A percentile compares a stretch with the other conserved stretches of the same genome.
Evolutionary conservation across 1,139 yeast species (phyloP).

Genomic region (Yamadazyma membranifaciens): DNA sequence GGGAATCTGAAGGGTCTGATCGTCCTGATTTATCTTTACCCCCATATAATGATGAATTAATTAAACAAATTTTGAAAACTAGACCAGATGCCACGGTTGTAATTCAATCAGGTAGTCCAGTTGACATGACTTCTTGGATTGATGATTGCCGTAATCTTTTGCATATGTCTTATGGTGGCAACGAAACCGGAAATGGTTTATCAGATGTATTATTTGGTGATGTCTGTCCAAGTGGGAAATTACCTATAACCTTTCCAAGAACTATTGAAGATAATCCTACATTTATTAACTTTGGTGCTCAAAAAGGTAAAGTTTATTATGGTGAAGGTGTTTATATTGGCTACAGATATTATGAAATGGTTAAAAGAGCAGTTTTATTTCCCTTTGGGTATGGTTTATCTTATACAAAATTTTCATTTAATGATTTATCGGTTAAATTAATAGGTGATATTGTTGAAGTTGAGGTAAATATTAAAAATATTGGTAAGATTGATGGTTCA

Average conservation of each 20-base stretch:
- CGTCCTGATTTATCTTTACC: slow-evolving; percentile 42
- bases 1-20: slow-evolving; percentile 40
- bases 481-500: slow-evolving; percentile 39
- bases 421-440: slow-evolving; percentile 15
- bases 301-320: slow-evolving; percentile 52
- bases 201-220: slow-evolving; percentile 26
- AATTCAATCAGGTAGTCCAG: slow-evolving; percentile 64
- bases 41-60: slow-evolving; percentile 45
- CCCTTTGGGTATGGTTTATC: slow-evolving; percentile 66
- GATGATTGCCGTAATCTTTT: slow-evolving; percentile 45
- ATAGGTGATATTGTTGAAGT: slow-evolving; percentile 18
- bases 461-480: slow-evolving; percentile 41
- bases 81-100: slow-evolving; percentile 54
- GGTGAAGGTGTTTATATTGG: slow-evolving; percentile 61
- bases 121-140: slow-evolving; percentile 57
- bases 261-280: slow-evolving; percentile 45
- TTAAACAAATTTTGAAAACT: slow-evolving; percentile 43
- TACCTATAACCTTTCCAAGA: slow-evolving; percentile 45
- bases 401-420: slow-evolving; percentile 45
- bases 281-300: slow-evolving; percentile 32
- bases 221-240: slow-evolving; percentile 29
- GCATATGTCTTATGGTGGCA: slow-evolving; percentile 48
- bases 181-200: slow-evolving; percentile 23
- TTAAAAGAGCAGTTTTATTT: slow-evolving; percentile 43
- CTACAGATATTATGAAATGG: slow-evolving; percentile 56